phyloP scores from a whole-genome alignment of 331 rosid species.

The Quercus phellos region DNA sequence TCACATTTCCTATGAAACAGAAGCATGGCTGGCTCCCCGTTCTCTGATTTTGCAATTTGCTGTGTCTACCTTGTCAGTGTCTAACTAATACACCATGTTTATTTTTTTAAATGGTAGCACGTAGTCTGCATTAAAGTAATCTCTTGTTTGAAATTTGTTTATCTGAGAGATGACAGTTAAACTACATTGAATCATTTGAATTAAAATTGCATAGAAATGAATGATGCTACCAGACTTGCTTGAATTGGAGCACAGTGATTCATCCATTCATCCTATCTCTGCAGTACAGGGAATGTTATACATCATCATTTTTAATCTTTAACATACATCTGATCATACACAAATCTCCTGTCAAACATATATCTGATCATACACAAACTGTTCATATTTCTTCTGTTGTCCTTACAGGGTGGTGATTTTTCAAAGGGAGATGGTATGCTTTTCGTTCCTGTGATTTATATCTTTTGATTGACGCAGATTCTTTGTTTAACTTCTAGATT shows the following conservation, averaged over 20 bases:
- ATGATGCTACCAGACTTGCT: background rate
- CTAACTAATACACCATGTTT: background rate
- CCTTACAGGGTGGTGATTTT: constrained; percentile 93
- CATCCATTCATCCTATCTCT: background rate
- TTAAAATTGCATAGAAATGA: background rate
- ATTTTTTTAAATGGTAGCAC: background rate
- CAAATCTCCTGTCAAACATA: constrained; percentile 1
- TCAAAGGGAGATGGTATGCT: constrained; percentile 81
- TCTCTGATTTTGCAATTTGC: background rate
- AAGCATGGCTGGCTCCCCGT: background rate
- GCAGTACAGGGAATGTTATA: background rate
- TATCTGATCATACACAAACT: constrained; percentile 10
- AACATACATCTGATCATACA: constrained; percentile 2
- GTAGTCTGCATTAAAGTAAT: background rate
- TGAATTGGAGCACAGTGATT: background rate
- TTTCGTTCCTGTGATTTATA: constrained; percentile 22
- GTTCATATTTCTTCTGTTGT: constrained; percentile 13
- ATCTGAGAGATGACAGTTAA: background rate
- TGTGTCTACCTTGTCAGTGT: background rate
- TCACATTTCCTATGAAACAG: background rate
- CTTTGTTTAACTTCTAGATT: constrained; percentile 24
- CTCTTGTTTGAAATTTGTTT: background rate
- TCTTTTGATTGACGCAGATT: constrained; percentile 19
- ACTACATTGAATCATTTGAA: background rate
- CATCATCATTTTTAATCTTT: background rate